Conservation (phyloP, 805 yeast genomes). For the Cyberlindnera maclurae region DNA sequence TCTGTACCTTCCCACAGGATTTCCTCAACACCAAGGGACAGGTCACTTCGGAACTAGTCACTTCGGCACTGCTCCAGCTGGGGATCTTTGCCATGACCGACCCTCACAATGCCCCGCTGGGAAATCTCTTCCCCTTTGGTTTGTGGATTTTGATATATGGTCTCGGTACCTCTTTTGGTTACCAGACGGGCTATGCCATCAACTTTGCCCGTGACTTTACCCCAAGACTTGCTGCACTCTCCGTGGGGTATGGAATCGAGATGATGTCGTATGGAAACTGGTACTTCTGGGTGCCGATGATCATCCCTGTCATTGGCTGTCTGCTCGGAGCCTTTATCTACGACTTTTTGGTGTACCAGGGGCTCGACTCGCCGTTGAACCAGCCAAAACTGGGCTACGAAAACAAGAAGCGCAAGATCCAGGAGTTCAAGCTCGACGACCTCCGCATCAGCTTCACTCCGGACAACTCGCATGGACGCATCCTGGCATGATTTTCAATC, state of each 20-base stretch:
- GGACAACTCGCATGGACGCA: conserved; percentile 2
- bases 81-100: conserved; percentile 46
- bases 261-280: conserved; percentile 33
- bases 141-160: conserved; percentile 37
- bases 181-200: conserved; percentile 48
- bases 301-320: conserved; percentile 44
- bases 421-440: conserved; percentile 16
- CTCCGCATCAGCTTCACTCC: conserved; percentile 20
- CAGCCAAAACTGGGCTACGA: conserved; percentile 29
- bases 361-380: conserved; percentile 45
- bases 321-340: conserved; percentile 43
- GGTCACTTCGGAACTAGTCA: conserved; percentile 40
- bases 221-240: conserved; percentile 42
- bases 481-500: neutral
- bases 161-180: conserved; percentile 42
- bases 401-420: conserved; percentile 13
- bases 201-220: conserved; percentile 50
- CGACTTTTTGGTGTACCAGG: conserved; percentile 44
- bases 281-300: conserved; percentile 48
- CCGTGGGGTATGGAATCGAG: conserved; percentile 39
- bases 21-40: conserved; percentile 37
- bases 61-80: conserved; percentile 37
- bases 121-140: conserved; percentile 40
- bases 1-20: conserved; percentile 37
- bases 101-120: conserved; percentile 40